Evolutionary conservation across 352 stramenopile species (phyloP).

Genomic region (Blastocystis sp.): DNA sequence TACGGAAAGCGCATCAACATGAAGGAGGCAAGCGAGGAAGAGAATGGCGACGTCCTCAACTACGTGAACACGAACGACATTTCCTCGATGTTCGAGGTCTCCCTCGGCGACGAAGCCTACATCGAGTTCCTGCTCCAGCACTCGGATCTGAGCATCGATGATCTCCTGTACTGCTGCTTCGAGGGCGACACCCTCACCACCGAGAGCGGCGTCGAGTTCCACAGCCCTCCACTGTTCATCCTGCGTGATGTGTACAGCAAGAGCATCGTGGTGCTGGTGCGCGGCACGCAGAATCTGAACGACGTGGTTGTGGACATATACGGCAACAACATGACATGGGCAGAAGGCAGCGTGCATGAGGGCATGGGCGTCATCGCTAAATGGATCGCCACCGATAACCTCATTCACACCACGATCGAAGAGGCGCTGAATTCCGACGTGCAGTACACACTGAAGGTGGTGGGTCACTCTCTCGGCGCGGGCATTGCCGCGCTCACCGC

Average conservation of each 20-base stretch:
- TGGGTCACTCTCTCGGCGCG: conserved; percentile 63
- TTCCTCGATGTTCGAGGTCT: conserved; percentile 33
- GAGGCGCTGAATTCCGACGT: conserved; percentile 17
- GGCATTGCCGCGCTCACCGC: conserved; percentile 49
- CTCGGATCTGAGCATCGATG: background rate
- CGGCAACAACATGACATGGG: conserved; percentile 29
- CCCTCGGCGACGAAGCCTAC: conserved; percentile 47
- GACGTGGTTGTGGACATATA: conserved; percentile 49
- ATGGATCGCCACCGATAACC: conserved; percentile 31
- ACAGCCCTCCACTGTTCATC: conserved; percentile 49
- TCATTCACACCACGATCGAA: conserved; percentile 9
- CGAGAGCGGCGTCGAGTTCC: conserved; percentile 42
- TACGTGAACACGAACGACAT: conserved; percentile 13
- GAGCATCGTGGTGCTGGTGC: conserved; percentile 53
- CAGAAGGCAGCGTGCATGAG: conserved; percentile 58
- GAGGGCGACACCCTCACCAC: conserved; percentile 36
- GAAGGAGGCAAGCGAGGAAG: background rate
- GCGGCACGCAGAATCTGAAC: conserved; percentile 23
- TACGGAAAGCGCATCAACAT: conserved; percentile 37
- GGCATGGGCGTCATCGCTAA: conserved; percentile 45
- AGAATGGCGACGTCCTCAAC: background rate
- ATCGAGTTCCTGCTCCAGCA: conserved; percentile 35
- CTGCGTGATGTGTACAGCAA: background rate
- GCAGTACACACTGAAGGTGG: conserved; percentile 21
- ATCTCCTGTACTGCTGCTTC: conserved; percentile 48